Evolutionary conservation across 257 asterid genomes (phyloP).

Genomic region (Fraxinus americana): DNA sequence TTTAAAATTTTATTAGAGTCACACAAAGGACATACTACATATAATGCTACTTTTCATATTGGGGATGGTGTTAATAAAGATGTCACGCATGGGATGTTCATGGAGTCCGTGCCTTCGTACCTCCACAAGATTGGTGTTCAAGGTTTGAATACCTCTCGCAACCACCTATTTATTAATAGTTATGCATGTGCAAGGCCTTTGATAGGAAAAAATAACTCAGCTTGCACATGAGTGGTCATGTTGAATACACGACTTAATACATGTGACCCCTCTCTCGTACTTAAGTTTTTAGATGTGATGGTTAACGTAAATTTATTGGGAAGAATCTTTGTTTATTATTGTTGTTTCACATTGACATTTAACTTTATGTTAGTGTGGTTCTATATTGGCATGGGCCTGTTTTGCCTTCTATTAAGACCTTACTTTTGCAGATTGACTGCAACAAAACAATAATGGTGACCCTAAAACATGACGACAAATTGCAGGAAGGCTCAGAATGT

Average conservation of each 20-base stretch:
- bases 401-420: slow-evolving; percentile 20
- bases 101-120: not conserved
- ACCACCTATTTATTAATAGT: not conserved
- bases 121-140: not conserved
- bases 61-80: not conserved
- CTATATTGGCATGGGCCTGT: not conserved
- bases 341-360: not conserved
- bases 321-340: not conserved
- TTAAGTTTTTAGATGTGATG: not conserved
- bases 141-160: not conserved
- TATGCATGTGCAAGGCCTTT: not conserved
- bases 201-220: not conserved
- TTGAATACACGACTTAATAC: not conserved
- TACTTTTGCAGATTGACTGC: slow-evolving; percentile 76
- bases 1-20: not conserved
- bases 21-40: not conserved
- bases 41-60: not conserved
- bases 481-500: slow-evolving; percentile 96
- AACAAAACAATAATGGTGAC: slow-evolving; percentile 96
- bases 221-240: not conserved
- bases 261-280: not conserved
- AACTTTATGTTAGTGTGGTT: not conserved
- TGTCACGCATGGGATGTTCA: not conserved
- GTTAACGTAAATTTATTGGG: not conserved
- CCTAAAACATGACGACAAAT: slow-evolving; percentile 90